A percentile compares a stretch with the other conserved stretches of the same genome.
phyloP scores from a whole-genome alignment of 495 filamentous ascomycete species.

The Penicillium nucicola region DNA sequence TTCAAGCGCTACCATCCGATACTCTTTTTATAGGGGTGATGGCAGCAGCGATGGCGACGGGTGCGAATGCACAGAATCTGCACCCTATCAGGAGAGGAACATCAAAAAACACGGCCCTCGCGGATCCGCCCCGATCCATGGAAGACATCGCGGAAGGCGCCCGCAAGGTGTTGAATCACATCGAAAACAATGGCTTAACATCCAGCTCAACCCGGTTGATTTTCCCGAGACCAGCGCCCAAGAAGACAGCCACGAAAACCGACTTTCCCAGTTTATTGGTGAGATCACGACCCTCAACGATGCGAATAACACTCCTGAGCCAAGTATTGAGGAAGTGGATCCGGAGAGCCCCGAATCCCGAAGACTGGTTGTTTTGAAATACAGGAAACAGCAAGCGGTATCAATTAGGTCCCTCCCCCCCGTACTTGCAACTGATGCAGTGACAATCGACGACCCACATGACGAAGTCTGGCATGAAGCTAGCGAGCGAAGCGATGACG shows the following conservation, averaged over 20 bases:
- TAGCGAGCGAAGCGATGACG: not conserved
- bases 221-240: no score
- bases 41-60: no score
- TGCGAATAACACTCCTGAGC: not conserved
- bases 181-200: not conserved
- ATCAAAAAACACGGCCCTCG: conserved; percentile 9
- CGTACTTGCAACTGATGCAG: no score
- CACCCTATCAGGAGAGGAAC: conserved; percentile 7
- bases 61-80: conserved; percentile 11
- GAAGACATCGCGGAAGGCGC: no score
- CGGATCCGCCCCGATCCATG: conserved; percentile 5
- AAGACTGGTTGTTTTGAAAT: not conserved
- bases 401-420: not conserved
- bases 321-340: not conserved
- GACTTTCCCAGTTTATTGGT: not conserved
- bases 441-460: no score
- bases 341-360: conserved; percentile 1
- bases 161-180: no score
- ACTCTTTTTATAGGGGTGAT: not conserved
- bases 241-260: not conserved
- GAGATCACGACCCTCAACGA: conserved; percentile 3
- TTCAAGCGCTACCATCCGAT: conserved; percentile 9
- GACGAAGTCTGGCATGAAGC: no score
- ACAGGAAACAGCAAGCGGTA: not conserved
- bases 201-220: not conserved